Evolutionary conservation across 768 basidiomycete species (phyloP).

Genomic region (Tricholoma bakamatsutake): DNA sequence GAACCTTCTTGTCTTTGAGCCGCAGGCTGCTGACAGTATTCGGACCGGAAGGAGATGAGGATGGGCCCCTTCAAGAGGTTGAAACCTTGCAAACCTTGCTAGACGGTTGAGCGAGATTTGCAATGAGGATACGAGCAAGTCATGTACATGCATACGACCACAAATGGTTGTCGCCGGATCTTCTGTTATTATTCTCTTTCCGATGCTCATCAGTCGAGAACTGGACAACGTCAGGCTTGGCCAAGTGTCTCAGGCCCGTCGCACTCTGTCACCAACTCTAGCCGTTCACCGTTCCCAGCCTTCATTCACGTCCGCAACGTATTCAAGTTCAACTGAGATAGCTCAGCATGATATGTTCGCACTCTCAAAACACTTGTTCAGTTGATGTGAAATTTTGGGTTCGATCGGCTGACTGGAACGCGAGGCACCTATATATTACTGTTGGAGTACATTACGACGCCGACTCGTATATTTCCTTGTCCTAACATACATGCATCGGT

Average conservation of each 20-base stretch:
- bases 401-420: slow-evolving; percentile 1
- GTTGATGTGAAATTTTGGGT: too few relatives aligned
- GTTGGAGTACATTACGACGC: neutral
- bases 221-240: slow-evolving; percentile 17
- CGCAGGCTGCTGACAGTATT: slow-evolving; percentile 37
- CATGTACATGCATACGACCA: slow-evolving; percentile 24
- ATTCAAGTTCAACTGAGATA: slow-evolving; percentile 27
- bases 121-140: neutral
- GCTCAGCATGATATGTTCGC: slow-evolving; percentile 33
- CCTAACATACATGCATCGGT: neutral
- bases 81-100: slow-evolving; percentile 37
- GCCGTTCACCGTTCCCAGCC: slow-evolving; percentile 19
- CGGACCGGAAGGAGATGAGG: slow-evolving; percentile 59
- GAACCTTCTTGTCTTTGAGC: slow-evolving; percentile 35
- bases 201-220: slow-evolving; percentile 39
- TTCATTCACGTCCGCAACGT: slow-evolving; percentile 22
- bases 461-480: neutral
- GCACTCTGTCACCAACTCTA: slow-evolving; percentile 9
- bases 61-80: slow-evolving; percentile 54
- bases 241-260: slow-evolving; percentile 4
- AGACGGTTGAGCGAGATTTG: slow-evolving; percentile 9
- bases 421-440: neutral
- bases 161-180: slow-evolving; percentile 46
- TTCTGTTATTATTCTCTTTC: slow-evolving; percentile 35
- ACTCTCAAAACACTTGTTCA: slow-evolving; percentile 28